Evolutionary conservation across 2,329 filamentous ascomycete species (phyloP), one percentile per base, ranked within the genome.

Genomic region (Fusarium sp.): DNA sequence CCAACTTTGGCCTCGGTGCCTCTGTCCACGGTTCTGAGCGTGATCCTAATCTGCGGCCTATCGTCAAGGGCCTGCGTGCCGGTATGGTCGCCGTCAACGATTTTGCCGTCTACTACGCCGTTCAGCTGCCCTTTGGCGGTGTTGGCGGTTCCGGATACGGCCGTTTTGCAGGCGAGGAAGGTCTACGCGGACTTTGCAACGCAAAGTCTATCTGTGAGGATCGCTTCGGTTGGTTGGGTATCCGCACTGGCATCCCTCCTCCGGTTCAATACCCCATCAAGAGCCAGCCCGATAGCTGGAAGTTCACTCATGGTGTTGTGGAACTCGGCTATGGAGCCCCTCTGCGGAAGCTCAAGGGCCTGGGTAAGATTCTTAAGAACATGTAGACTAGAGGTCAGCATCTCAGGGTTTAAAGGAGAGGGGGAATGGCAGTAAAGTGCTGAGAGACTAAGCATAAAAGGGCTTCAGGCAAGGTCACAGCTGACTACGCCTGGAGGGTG

Each of bases 21-120:
- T 94, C 91, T 40, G 92, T 99, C 38, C 98, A 97, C 78, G 96
- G 95, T 34, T 84, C 87, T 51, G 87, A 91, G 63, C 79, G 81
- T 28, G 85, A 88, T 58, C 83, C 84, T 3, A 86, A 88, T 50
- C 83, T 97, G 2, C 80, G 86, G 17, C 82, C 82, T 17, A 88
- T 97, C 28, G 89, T 95, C 2, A 81, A 81, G 20, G 88, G 89
- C 24, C 85, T 98, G 52, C 88, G 91, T 66, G 90, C 92, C 0
- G 96, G 96, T 44, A 98, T 97, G 92, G 93, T 98, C 1, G 90
- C 94, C 24, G 88, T 99, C 72, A 99, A 99, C 78, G 96, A 99
- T 82, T 99, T 99, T 76, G 96, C 91, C 20, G 91, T 90, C 28
- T 98, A 90, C 79, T 99, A 99, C 77, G 94, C 95, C 53, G 95